Conservation (phyloP, 208 protist species). For the Acanthamoeba triangularis region DNA sequence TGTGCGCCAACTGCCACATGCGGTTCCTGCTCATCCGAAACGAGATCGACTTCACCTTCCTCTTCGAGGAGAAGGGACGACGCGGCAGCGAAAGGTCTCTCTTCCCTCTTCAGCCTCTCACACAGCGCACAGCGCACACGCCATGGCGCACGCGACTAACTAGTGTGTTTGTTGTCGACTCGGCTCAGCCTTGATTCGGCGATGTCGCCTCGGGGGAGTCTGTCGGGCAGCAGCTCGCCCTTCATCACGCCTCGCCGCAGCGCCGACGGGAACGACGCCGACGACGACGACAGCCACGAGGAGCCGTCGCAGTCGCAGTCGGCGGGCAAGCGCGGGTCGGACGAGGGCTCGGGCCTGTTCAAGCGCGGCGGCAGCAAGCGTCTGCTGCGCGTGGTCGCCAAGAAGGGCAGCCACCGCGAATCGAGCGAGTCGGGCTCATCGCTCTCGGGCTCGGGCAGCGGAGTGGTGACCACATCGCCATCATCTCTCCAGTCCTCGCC, state of each 20-base stretch:
- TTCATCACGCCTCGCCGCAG: background rate
- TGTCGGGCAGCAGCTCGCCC: background rate
- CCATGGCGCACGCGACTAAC: background rate
- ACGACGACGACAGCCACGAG: background rate
- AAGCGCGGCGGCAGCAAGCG: conserved; percentile 36
- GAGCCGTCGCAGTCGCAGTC: too few species aligned
- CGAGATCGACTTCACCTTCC: conserved; percentile 50
- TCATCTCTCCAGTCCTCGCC: background rate
- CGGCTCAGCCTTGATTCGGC: background rate
- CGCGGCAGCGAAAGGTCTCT: background rate
- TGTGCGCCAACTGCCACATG: conserved; percentile 41
- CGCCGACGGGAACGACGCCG: background rate
- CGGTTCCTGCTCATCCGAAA: conserved; percentile 18
- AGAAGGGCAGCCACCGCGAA: conserved; percentile 8
- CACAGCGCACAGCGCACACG: too few species aligned
- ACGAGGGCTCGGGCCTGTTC: background rate
- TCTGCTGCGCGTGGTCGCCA: conserved; percentile 2
- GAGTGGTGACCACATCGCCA: background rate
- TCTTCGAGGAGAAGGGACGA: background rate
- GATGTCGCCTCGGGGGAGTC: background rate
- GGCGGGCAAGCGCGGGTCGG: background rate
- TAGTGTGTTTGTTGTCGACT: background rate
- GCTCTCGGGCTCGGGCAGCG: background rate
- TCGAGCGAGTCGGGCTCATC: background rate
- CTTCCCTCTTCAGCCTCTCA: background rate